A percentile compares a stretch with the other conserved stretches of the same genome.
Conservation (phyloP, 169 alveolate species). For the Eimeria brunetti region DNA sequence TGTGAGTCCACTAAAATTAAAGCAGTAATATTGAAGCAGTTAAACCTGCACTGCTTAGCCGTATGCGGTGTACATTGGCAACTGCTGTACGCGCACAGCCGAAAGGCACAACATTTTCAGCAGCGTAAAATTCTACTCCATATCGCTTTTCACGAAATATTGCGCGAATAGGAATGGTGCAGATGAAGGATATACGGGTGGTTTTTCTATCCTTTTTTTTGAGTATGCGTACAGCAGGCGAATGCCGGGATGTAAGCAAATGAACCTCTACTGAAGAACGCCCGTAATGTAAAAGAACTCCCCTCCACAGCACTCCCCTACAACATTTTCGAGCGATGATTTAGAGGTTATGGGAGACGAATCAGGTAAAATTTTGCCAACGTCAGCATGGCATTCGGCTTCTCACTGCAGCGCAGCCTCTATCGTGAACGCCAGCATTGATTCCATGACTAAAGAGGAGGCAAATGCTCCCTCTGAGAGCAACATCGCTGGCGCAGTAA, state of each 20-base stretch:
- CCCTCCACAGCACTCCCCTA: not conserved
- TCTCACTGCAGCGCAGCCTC: constrained; percentile 30
- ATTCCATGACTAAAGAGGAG: constrained; percentile 10
- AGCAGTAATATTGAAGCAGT: not conserved
- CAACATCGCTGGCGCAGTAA: constrained; percentile 73
- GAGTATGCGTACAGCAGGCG: not conserved
- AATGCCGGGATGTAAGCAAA: constrained; percentile 37
- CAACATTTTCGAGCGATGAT: constrained; percentile 52
- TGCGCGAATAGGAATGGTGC: not conserved
- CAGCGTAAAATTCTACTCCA: not conserved
- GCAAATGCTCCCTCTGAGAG: constrained; percentile 27
- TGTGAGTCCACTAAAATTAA: not conserved
- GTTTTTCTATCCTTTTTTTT: not conserved
- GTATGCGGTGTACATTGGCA: constrained; percentile 10
- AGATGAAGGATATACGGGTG: not conserved
- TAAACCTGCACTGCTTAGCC: not conserved
- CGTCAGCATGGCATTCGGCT: not conserved
- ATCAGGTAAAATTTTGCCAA: not conserved
- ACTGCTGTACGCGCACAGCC: not conserved
- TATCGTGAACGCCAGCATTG: constrained; percentile 62
- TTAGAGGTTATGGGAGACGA: constrained; percentile 38
- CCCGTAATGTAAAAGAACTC: not conserved
- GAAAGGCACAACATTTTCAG: not conserved
- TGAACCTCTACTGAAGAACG: not conserved
- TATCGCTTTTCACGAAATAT: not conserved